A percentile compares a stretch with the other conserved stretches of the same genome.
These are phyloP conservation scores for Diaporthe citriasiana DNA, from an alignment of 2,329 filamentous ascomycete genomes.

Conservation along the genomic window DNA sequence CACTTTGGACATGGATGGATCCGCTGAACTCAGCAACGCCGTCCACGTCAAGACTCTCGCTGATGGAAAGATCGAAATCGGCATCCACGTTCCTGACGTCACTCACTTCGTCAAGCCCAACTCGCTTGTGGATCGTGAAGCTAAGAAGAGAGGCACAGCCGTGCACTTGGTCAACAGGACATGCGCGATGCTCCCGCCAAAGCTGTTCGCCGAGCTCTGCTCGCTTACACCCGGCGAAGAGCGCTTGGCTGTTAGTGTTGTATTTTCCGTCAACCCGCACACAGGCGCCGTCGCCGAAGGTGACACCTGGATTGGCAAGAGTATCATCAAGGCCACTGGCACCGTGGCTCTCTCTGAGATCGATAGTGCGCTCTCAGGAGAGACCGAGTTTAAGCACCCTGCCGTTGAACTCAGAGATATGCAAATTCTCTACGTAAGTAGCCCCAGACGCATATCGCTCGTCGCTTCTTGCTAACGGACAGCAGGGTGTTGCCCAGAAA, in stretches of 20 bases:
- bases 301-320: slow-evolving; percentile 94
- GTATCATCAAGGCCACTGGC: slow-evolving; percentile 91
- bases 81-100: slow-evolving; percentile 94
- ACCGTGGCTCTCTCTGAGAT: slow-evolving; percentile 89
- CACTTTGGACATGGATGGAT: slow-evolving; percentile 91
- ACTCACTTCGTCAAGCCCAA: slow-evolving; percentile 97
- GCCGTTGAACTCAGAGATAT: slow-evolving; percentile 81
- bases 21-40: slow-evolving; percentile 90
- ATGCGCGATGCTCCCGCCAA: slow-evolving; percentile 89
- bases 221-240: slow-evolving; percentile 90
- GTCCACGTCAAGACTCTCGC: slow-evolving; percentile 88
- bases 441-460: neutral
- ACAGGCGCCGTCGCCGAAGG: slow-evolving; percentile 85
- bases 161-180: slow-evolving; percentile 93
- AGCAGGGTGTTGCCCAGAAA: slow-evolving; percentile 82
- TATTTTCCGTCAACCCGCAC: slow-evolving; percentile 89
- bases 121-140: slow-evolving; percentile 95
- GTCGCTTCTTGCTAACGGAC: slow-evolving; percentile 44
- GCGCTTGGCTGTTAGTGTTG: slow-evolving; percentile 89
- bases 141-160: slow-evolving; percentile 96
- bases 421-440: slow-evolving; percentile 79
- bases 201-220: slow-evolving; percentile 88
- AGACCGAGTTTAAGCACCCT: slow-evolving; percentile 72
- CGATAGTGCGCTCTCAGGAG: slow-evolving; percentile 81
- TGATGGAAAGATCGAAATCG: slow-evolving; percentile 92